These are phyloP conservation scores for Salvia splendens DNA, from an alignment of 257 asterid genomes.

Conservation along the genomic window DNA sequence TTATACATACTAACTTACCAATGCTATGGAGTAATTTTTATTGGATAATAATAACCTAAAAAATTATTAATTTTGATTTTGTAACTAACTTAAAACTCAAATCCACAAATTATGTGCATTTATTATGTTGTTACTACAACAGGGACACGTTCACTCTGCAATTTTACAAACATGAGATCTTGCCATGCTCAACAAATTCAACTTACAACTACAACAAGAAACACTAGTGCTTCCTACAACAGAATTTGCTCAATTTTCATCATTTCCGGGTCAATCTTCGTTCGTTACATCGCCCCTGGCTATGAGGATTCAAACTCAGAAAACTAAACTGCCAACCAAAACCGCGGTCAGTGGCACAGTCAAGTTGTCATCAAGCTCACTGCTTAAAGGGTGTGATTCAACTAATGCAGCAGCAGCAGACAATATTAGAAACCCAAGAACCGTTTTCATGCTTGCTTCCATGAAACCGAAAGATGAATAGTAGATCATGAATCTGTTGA, in stretches of 20 bases:
- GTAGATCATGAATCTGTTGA: constrained; percentile 79
- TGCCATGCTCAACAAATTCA: neutral
- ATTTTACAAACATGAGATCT: constrained; percentile 21
- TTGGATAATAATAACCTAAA: too few relatives aligned
- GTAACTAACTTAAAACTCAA: neutral
- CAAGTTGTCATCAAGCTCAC: constrained; percentile 79
- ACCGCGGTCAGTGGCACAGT: constrained; percentile 77
- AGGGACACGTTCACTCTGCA: neutral
- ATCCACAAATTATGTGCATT: neutral
- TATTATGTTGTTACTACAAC: neutral
- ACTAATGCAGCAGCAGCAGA: constrained; percentile 77
- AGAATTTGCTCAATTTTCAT: neutral
- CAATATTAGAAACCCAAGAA: constrained; percentile 57
- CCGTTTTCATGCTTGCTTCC: constrained; percentile 60
- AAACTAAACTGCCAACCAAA: constrained; percentile 60
- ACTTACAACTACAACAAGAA: constrained; percentile 15
- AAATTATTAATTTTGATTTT: too few relatives aligned
- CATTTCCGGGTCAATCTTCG: neutral
- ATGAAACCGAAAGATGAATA: constrained; percentile 75
- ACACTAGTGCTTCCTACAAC: too few relatives aligned
- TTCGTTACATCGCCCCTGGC: neutral
- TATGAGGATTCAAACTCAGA: constrained; percentile 45
- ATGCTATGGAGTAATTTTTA: too few relatives aligned
- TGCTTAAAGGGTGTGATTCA: constrained; percentile 91
- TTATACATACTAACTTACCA: too few relatives aligned